Conservation (phyloP, 495 filamentous ascomycete species). For the Trichoderma gamsii region DNA sequence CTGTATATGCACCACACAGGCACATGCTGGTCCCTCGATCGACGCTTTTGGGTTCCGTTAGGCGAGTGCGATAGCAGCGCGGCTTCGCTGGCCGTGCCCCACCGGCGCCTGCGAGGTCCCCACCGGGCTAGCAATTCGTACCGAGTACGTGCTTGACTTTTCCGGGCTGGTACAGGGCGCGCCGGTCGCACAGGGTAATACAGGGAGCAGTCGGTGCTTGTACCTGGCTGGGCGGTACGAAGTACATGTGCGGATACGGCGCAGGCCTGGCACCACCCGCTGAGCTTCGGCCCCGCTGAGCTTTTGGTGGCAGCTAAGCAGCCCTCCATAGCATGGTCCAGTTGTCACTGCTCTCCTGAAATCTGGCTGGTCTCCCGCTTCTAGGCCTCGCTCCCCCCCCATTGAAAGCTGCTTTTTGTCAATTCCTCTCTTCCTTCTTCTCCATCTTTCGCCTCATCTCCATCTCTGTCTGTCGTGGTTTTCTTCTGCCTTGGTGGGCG, state of each 20-base stretch:
- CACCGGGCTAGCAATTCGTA: background rate
- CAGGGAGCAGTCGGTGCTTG: background rate
- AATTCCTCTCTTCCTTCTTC: background rate
- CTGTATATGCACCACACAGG: background rate
- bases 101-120: background rate
- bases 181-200: background rate
- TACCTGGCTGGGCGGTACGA: background rate
- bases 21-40: conserved; percentile 9
- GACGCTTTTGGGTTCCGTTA: conserved; percentile 5
- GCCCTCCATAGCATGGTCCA: conserved; percentile 1
- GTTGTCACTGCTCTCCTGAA: conserved; percentile 14
- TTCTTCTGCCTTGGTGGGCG: conserved; percentile 11
- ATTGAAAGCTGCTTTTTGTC: background rate
- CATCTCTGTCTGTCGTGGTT: background rate
- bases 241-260: background rate
- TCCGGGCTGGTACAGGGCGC: background rate
- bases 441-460: conserved; percentile 8
- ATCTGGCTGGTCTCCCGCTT: conserved; percentile 14
- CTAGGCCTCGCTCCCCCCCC: background rate
- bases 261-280: background rate
- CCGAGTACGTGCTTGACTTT: background rate
- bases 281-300: background rate
- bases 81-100: conserved; percentile 7
- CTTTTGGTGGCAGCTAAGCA: conserved; percentile 9
- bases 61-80: background rate